Evolutionary conservation across 164 flowering plant species (phyloP), one percentile per base, ranked within the genome.

Genomic region (Cinnamomum micranthum): DNA sequence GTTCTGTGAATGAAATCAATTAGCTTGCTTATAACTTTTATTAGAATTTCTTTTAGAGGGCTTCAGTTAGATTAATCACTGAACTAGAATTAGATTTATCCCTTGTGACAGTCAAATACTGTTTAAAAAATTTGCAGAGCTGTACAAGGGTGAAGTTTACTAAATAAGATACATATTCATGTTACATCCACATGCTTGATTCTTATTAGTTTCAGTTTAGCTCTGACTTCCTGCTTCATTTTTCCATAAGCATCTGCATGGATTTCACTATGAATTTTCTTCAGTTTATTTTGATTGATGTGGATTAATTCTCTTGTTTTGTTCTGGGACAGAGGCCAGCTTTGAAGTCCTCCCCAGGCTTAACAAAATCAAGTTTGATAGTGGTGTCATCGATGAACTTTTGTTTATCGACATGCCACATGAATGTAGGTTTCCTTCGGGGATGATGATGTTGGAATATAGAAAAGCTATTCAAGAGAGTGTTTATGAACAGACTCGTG

Each of bases 301-400:
- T 41, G 47, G 10, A 41, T 41, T 41, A 41, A 68, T 20, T 74
- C 25, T 59, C 52, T 52, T 76, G 70, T 72, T 27, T 20, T 15
- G n/a, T 52, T 33, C 81, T 65, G 47, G 74, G 28, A 65, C 97
- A 96, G 99, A 96, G 87, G 91, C 97, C 31, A 93, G 97, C 55
- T 89, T 81, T 80, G 98, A 96, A 87, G 94, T 94, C 24, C 96
- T 96, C 51, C 99, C 98, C n/a, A 88, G 98, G 76, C 98, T 96
- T n/a, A 89, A 82, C 80, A 94, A 94, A 84, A 89, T 93, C 80
- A 90, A 96, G 78, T 95, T 91, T 79, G 93, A 93, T 70, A 96
- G 97, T 82, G 99, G 99, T 33, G 93, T 96, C 65, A 79, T 87
- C 19, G 97, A 92, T 77, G 99, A 96, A 80, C 97, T 93, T 80